A percentile compares a stretch with the other conserved stretches of the same genome.
These are phyloP conservation scores for Talaromyces pinophilus DNA, from an alignment of 2,329 filamentous ascomycete genomes.

Conservation along the genomic window DNA sequence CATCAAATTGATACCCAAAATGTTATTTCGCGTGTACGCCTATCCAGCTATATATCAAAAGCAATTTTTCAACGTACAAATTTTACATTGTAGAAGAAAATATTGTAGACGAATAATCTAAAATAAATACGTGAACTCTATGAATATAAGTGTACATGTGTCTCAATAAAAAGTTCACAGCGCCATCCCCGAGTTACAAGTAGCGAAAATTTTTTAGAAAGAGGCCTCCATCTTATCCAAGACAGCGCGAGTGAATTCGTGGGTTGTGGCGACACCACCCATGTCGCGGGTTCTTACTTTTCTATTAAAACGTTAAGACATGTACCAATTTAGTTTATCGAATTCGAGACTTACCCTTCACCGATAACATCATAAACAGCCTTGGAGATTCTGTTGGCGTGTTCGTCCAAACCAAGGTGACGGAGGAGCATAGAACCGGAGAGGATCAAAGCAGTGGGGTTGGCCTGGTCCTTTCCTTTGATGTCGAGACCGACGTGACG, in stretches of 20 bases:
- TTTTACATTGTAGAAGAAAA: neutral
- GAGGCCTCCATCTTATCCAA: slow-evolving; percentile 88
- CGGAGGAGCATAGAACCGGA: slow-evolving; percentile 96
- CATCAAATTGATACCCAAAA: slow-evolving; percentile 2
- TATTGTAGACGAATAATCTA: slow-evolving; percentile 3
- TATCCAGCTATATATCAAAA: neutral
- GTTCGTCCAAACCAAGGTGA: slow-evolving; percentile 94
- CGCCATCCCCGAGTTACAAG: slow-evolving; percentile 13
- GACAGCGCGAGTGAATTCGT: slow-evolving; percentile 93
- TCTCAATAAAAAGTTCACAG: slow-evolving; percentile 15
- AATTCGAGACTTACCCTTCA: slow-evolving; percentile 69
- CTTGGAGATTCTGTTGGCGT: slow-evolving; percentile 96
- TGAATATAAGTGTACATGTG: slow-evolving; percentile 23
- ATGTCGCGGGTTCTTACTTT: slow-evolving; percentile 90
- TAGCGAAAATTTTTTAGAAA: slow-evolving; percentile 51
- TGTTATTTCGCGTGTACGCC: neutral
- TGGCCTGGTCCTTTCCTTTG: slow-evolving; percentile 99
- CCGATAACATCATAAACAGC: slow-evolving; percentile 75
- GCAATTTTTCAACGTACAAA: neutral
- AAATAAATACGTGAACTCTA: slow-evolving; percentile 9
- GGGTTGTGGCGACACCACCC: slow-evolving; percentile 85
- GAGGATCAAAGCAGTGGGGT: slow-evolving; percentile 93
- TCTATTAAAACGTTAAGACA: slow-evolving; percentile 59
- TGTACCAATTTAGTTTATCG: neutral
- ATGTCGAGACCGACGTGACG: slow-evolving; percentile 99